Conservation (phyloP, 2,329 filamentous ascomycete genomes). For the Escovopsis sp. region DNA sequence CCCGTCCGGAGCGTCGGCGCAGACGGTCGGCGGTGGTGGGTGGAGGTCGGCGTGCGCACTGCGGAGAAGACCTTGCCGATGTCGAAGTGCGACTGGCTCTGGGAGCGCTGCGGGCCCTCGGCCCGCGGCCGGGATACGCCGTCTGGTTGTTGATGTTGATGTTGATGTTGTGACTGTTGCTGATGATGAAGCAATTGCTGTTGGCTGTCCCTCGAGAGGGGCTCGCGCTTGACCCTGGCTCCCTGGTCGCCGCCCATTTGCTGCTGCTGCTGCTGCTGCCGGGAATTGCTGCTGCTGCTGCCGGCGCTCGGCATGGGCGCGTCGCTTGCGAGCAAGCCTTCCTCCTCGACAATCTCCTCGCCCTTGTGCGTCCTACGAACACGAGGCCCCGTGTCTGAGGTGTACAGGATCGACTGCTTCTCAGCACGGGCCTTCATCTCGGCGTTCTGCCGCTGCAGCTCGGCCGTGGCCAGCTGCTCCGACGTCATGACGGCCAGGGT, state of each 20-base stretch:
- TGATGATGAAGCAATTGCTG: too few relatives aligned
- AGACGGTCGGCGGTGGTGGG: conserved; percentile 32
- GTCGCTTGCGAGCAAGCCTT: conserved; percentile 30
- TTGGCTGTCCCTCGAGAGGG: conserved; percentile 14
- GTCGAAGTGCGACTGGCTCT: conserved; percentile 51
- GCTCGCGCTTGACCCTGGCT: conserved; percentile 21
- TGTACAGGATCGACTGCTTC: conserved; percentile 71
- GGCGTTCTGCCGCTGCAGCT: conserved; percentile 64
- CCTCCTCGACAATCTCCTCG: conserved; percentile 74
- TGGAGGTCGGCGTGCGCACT: conserved; percentile 55
- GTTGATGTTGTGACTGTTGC: too few relatives aligned
- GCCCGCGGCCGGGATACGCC: conserved; percentile 20
- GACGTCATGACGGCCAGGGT: conserved; percentile 75
- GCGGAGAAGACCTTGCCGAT: conserved; percentile 75
- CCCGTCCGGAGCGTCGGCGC: conserved; percentile 28
- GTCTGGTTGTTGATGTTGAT: conserved; percentile 11
- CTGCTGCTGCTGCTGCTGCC: conserved; percentile 1
- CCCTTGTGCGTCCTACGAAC: conserved; percentile 89
- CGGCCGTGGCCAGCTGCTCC: conserved; percentile 83
- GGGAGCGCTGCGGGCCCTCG: conserved; percentile 32
- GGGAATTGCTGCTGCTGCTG: conserved; percentile 8
- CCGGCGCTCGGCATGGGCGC: conserved; percentile 15
- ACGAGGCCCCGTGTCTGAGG: conserved; percentile 54
- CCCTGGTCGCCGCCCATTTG: conserved; percentile 4
- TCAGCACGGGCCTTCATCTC: conserved; percentile 65